These are phyloP conservation scores for Candida suzukii DNA, from an alignment of 805 yeast genomes.

Conservation along the genomic window DNA sequence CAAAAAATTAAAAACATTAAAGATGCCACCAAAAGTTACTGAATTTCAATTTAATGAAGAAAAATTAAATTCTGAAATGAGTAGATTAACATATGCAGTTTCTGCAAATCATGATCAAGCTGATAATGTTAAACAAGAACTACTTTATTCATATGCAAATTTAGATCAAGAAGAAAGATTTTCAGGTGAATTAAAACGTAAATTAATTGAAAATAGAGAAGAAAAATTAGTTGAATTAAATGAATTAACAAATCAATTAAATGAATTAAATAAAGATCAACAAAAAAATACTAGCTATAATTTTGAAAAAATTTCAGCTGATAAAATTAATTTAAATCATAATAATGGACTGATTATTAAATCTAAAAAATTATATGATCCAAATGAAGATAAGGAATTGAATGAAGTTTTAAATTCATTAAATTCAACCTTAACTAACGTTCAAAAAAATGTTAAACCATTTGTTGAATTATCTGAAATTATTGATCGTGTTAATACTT, in stretches of 20 bases:
- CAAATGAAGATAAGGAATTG: slow-evolving; percentile 9
- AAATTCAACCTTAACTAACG: slow-evolving; percentile 7
- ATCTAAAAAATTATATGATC: slow-evolving; percentile 5
- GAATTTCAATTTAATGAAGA: slow-evolving; percentile 20
- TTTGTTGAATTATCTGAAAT: slow-evolving; percentile 10
- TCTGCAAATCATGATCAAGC: slow-evolving; percentile 21
- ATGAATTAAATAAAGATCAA: slow-evolving; percentile 3
- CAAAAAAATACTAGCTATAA: neutral
- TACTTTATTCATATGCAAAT: slow-evolving; percentile 12
- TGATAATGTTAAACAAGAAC: slow-evolving; percentile 15
- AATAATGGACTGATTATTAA: neutral
- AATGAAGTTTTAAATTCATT: slow-evolving; percentile 5
- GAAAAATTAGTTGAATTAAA: too few relatives aligned
- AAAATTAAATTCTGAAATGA: slow-evolving; percentile 13
- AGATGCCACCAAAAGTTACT: slow-evolving; percentile 18
- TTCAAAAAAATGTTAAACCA: slow-evolving; percentile 10
- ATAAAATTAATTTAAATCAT: neutral
- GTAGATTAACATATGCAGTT: slow-evolving; percentile 15
- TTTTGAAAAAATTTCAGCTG: neutral
- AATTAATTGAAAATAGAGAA: slow-evolving; percentile 9
- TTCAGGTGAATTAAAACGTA: slow-evolving; percentile 11
- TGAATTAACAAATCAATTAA: slow-evolving; percentile 10
- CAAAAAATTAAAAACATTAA: slow-evolving; percentile 11
- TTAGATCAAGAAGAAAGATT: slow-evolving; percentile 15
- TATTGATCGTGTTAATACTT: slow-evolving; percentile 12